Conservation (phyloP, 2,329 filamentous ascomycete species). For the Aspergillus jensenii region DNA sequence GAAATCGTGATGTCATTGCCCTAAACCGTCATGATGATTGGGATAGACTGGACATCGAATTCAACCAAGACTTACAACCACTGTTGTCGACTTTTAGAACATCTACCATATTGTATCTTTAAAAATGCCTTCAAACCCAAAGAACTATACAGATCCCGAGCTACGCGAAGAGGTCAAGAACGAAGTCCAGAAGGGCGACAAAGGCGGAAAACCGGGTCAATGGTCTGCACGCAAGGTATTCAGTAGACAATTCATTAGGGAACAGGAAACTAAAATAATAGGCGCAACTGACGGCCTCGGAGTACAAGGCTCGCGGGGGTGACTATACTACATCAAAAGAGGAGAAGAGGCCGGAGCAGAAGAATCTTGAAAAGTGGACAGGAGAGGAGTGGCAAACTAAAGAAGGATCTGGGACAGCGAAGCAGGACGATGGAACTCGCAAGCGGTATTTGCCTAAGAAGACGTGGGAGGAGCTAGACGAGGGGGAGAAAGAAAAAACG, state of each 20-base stretch:
- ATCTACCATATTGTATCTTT: neutral
- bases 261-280: conserved; percentile 11
- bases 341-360: conserved; percentile 44
- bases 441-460: conserved; percentile 50
- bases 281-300: conserved; percentile 48
- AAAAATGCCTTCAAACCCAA: conserved; percentile 28
- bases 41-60: neutral
- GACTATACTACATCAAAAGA: conserved; percentile 48
- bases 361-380: conserved; percentile 47
- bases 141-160: conserved; percentile 50
- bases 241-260: neutral
- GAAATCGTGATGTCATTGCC: neutral
- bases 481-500: conserved; percentile 50
- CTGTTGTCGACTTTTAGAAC: too few species aligned
- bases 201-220: conserved; percentile 50
- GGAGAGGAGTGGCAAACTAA: conserved; percentile 54
- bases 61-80: neutral
- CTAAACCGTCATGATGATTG: neutral
- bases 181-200: conserved; percentile 47
- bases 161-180: conserved; percentile 49
- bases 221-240: conserved; percentile 50
- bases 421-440: conserved; percentile 44
- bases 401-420: conserved; percentile 47
- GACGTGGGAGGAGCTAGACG: conserved; percentile 50
- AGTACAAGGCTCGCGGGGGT: conserved; percentile 50